Conservation (phyloP, 768 basidiomycete genomes). For the Ramaria sp. region DNA sequence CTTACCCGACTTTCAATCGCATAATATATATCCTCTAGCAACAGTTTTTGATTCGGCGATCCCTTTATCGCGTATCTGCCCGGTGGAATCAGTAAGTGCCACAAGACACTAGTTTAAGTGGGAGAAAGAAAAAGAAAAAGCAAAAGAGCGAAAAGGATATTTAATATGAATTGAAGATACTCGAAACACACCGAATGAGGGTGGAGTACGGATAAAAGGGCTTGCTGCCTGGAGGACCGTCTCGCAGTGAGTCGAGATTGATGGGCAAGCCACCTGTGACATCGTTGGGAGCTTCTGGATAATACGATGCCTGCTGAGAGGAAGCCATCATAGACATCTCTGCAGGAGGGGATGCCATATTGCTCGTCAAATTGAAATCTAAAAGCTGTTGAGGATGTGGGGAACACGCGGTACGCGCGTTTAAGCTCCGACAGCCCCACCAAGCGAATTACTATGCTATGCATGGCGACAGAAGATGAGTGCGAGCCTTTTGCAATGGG, state of each 20-base stretch:
- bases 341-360: slow-evolving; percentile 2
- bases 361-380: not conserved
- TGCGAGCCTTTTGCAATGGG: too few relatives aligned
- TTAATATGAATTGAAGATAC: not conserved
- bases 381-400: not conserved
- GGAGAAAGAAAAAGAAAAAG: not conserved
- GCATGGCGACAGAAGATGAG: not conserved
- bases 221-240: slow-evolving; percentile 82
- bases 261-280: slow-evolving; percentile 77
- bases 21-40: slow-evolving; percentile 87
- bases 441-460: slow-evolving; percentile 1
- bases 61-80: slow-evolving; percentile 84
- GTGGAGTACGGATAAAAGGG: slow-evolving; percentile 90
- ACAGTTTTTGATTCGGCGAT: slow-evolving; percentile 74
- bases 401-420: not conserved
- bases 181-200: slow-evolving; percentile 62
- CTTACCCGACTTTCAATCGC: slow-evolving; percentile 81
- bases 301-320: slow-evolving; percentile 35
- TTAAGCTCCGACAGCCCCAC: slow-evolving; percentile 6
- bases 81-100: slow-evolving; percentile 11
- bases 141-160: slow-evolving; percentile 9
- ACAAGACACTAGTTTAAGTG: not conserved
- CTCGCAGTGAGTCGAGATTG: slow-evolving; percentile 76
- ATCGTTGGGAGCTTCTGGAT: slow-evolving; percentile 69
- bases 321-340: slow-evolving; percentile 4